These are phyloP conservation scores for Cryptosporidium felis DNA, from an alignment of 169 alveolate species.

Conservation along the genomic window DNA sequence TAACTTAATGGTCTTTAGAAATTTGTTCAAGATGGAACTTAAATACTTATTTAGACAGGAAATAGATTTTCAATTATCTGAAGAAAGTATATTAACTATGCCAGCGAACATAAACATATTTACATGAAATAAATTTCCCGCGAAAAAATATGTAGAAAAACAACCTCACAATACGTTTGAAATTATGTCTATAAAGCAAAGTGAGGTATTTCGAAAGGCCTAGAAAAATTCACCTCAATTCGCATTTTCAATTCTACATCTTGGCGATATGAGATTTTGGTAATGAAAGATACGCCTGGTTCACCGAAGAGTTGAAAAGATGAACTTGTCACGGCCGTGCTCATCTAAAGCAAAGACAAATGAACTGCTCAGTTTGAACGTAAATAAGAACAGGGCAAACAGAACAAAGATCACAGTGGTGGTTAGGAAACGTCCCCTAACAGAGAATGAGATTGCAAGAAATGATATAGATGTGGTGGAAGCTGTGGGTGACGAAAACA, in stretches of 20 bases:
- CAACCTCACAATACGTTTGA: slow-evolving; percentile 58
- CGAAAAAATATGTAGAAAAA: background rate
- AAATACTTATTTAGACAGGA: too few species aligned
- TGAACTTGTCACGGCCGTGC: slow-evolving; percentile 56
- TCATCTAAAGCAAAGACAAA: slow-evolving; percentile 45
- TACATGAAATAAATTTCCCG: slow-evolving; percentile 4
- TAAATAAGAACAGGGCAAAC: slow-evolving; percentile 41
- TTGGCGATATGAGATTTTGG: background rate
- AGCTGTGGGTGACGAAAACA: slow-evolving; percentile 77
- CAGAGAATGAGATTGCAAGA: slow-evolving; percentile 87
- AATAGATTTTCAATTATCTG: too few species aligned
- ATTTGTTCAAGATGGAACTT: too few species aligned
- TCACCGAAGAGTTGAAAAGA: background rate
- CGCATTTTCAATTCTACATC: background rate
- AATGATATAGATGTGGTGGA: slow-evolving; percentile 92
- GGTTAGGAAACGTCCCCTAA: slow-evolving; percentile 94
- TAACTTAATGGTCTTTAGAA: too few species aligned
- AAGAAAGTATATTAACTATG: too few species aligned
- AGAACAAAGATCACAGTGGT: slow-evolving; percentile 90
- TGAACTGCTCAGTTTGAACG: background rate
- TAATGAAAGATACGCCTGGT: background rate
- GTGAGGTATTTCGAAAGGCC: slow-evolving; percentile 14
- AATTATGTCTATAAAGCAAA: slow-evolving; percentile 39
- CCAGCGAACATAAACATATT: too few species aligned
- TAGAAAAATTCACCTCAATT: background rate